Conservation (phyloP, 352 stramenopile species). For the Phytophthora fragariae region DNA sequence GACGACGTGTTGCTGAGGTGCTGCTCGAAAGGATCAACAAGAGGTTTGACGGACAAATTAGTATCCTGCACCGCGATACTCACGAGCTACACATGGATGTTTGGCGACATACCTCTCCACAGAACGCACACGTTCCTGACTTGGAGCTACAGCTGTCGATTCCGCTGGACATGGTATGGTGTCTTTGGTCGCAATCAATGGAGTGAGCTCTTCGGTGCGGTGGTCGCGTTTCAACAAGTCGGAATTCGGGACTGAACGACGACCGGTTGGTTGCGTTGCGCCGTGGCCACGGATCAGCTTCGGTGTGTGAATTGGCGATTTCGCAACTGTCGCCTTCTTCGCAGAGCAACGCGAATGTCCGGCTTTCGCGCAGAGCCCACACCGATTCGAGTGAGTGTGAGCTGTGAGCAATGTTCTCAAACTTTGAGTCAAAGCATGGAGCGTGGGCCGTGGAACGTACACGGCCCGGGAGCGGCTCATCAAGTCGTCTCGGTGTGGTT, state of each 20-base stretch:
- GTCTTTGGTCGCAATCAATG: not conserved
- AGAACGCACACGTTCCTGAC: constrained; percentile 28
- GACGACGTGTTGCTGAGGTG: constrained; percentile 26
- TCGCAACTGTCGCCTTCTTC: constrained; percentile 21
- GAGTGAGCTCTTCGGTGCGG: not conserved
- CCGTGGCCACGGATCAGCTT: constrained; percentile 18
- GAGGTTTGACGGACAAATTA: constrained; percentile 12
- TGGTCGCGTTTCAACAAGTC: not conserved
- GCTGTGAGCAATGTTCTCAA: constrained; percentile 33
- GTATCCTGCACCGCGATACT: constrained; percentile 6
- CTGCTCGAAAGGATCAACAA: constrained; percentile 16
- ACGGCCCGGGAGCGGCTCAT: not conserved
- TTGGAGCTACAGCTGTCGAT: constrained; percentile 22
- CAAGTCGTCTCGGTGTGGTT: constrained; percentile 38
- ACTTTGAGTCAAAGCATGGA: constrained; percentile 18
- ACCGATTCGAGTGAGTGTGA: not conserved
- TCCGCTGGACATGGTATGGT: constrained; percentile 37
- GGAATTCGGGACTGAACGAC: not conserved
- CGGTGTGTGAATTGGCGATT: constrained; percentile 17
- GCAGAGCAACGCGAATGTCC: constrained; percentile 15
- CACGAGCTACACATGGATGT: constrained; percentile 10
- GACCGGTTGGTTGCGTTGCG: not conserved
- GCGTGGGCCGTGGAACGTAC: constrained; percentile 31
- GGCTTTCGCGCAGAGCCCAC: constrained; percentile 15
- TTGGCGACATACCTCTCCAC: constrained; percentile 31